Evolutionary conservation across 2,329 filamentous ascomycete species (phyloP).

Genomic region (Pseudogymnoascus sp.): DNA sequence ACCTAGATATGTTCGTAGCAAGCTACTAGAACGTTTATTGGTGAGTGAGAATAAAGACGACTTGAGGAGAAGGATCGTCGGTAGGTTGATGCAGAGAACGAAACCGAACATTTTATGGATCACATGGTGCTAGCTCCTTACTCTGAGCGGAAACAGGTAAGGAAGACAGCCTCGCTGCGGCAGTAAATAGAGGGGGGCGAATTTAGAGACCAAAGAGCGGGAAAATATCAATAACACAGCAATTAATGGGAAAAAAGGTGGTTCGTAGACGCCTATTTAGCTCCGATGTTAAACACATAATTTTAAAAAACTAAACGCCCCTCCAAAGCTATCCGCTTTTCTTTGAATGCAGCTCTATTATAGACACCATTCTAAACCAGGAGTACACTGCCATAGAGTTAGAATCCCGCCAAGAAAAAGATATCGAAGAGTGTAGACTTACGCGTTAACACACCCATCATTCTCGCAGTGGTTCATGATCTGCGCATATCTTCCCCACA

Average conservation of each 20-base stretch:
- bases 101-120: too few relatives aligned
- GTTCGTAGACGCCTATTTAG: constrained; percentile 4
- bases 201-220: not conserved
- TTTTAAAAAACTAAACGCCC: constrained; percentile 4
- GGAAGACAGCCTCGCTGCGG: not conserved
- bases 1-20: too few relatives aligned
- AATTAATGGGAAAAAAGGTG: not conserved
- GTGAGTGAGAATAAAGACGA: too few relatives aligned
- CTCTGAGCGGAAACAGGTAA: not conserved
- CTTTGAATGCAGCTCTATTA: constrained; percentile 1
- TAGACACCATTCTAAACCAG: constrained; percentile 9
- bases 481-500: constrained; percentile 76
- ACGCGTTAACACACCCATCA: constrained; percentile 50
- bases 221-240: not conserved
- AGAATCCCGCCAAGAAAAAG: not conserved
- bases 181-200: not conserved
- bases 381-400: not conserved
- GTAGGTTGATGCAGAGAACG: too few relatives aligned
- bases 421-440: not conserved
- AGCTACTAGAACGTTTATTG: too few relatives aligned
- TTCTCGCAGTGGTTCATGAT: constrained; percentile 48
- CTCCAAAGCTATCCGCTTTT: constrained; percentile 5
- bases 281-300: not conserved
- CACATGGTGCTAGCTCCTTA: too few relatives aligned
- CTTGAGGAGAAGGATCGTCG: too few relatives aligned